Evolutionary conservation across 2,329 filamentous ascomycete species (phyloP).

Genomic region (Hypomyces rosellus): DNA sequence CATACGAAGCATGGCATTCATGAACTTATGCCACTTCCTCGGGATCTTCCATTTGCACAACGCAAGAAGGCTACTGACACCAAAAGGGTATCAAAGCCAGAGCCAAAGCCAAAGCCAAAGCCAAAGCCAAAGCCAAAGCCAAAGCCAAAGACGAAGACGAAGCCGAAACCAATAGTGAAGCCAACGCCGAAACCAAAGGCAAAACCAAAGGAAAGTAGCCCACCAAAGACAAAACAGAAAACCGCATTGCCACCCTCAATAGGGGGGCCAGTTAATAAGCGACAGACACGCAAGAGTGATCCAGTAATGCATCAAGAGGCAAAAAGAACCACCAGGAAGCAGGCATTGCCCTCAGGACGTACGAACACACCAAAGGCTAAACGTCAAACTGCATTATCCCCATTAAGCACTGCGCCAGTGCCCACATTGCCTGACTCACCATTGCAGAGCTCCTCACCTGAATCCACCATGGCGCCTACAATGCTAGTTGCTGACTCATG

Average conservation of each 20-base stretch:
- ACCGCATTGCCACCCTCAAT: too few species aligned
- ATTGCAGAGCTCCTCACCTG: not conserved
- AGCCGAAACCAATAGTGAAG: not conserved
- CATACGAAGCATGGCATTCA: constrained; percentile 16
- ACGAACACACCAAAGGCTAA: not conserved
- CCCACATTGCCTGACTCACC: not conserved
- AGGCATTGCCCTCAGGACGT: not conserved
- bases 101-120: not conserved
- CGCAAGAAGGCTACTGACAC: not conserved
- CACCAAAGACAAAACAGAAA: not conserved
- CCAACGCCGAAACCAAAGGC: too few species aligned
- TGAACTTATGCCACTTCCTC: constrained; percentile 24
- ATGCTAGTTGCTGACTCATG: constrained; percentile 21
- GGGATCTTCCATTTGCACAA: constrained; percentile 23
- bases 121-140: not conserved
- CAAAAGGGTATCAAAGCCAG: not conserved
- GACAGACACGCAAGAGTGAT: too few species aligned
- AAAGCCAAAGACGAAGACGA: not conserved
- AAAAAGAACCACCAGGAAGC: not conserved
- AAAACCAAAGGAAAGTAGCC: too few species aligned
- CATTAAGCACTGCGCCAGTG: not conserved
- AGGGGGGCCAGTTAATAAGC: too few species aligned
- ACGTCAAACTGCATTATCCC: not conserved
- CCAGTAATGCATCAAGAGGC: not conserved
- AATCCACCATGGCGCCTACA: not conserved